Conservation (phyloP, 257 asterid species). For the Nicotiana tabacum region DNA sequence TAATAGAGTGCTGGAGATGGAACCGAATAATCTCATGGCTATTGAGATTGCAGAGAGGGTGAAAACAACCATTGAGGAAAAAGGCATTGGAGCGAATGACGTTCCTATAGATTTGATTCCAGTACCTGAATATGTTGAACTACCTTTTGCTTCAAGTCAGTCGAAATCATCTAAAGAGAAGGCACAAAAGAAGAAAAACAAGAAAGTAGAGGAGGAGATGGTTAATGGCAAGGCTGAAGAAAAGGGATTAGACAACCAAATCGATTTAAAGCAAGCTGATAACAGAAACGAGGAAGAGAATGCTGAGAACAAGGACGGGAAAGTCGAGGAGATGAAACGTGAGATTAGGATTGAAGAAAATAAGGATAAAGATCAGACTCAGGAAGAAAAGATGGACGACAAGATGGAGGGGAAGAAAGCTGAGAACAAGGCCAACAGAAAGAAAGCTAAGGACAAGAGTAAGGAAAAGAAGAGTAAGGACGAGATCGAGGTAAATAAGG, state of each 20-base stretch:
- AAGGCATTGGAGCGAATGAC: slow-evolving; percentile 30
- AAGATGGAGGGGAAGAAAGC: slow-evolving; percentile 15
- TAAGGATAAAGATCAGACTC: neutral
- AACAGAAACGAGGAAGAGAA: slow-evolving; percentile 26
- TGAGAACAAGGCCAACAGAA: slow-evolving; percentile 14
- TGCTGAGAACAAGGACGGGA: neutral
- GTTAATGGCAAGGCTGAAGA: slow-evolving; percentile 13
- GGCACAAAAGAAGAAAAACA: slow-evolving; percentile 37
- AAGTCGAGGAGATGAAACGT: neutral
- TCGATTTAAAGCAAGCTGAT: slow-evolving; percentile 26
- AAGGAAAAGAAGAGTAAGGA: slow-evolving; percentile 1
- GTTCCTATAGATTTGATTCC: slow-evolving; percentile 30
- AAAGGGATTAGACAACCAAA: neutral
- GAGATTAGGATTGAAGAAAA: neutral
- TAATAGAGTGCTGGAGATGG: slow-evolving; percentile 50
- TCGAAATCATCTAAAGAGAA: slow-evolving; percentile 36
- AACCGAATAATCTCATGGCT: slow-evolving; percentile 78
- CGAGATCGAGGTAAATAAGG: slow-evolving; percentile 4
- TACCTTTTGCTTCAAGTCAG: slow-evolving; percentile 25
- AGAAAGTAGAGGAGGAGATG: slow-evolving; percentile 28
- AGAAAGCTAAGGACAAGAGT: slow-evolving; percentile 1
- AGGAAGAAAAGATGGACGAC: neutral
- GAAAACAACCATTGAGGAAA: slow-evolving; percentile 36
- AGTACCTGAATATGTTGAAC: slow-evolving; percentile 51
- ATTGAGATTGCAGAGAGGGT: slow-evolving; percentile 64